Base-by-base conservation (phyloP, 1,139 yeast species). In the Spathaspora sp. region DNA sequence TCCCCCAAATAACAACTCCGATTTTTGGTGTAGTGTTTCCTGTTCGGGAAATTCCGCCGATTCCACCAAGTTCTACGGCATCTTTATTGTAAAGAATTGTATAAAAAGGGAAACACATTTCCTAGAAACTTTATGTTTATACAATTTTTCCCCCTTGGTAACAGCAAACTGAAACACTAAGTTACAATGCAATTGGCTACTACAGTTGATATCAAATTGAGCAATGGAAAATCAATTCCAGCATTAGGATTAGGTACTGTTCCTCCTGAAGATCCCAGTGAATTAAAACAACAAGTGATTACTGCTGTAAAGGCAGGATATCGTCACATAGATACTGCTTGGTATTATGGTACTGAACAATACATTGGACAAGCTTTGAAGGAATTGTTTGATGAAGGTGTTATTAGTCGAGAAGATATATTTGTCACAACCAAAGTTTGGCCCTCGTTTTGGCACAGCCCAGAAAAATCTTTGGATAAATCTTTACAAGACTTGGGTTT, bases 381-480 rank as follows among this genome's bases (percentile, higher is more conserved):
- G 53, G 78, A 76, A 51, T 60, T 75, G 43, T 68, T 80, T 50
- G 74, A 64, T 3, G 74, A 71, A 47, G 82, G 81, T 0, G 66
- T 66, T 10, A 67, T 77, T 18, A 79, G 71, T 50, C 71, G 87
- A 51, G 82, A 80, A 51, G 86, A 81, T 37, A 48, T 82, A 9
- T 81, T 80, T 56, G 70, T 82, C 52, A 82, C 86, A 5, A 77
- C 85, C 4, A 82, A 82, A 57, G 83, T 81, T 4, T 81, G 86
- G 86, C 67, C 74, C 3, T 67, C 74, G 10, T 65, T 56, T 44
- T 64, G 63, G 51, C 68, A 68, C 44, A 64, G 53, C 45, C 75
- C 75, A 2, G 75, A 68, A 48, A 64, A 63, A 47, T 70, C 76
- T 2, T 58, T 72, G 38, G 70, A 72, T 36, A 47, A 54, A 29